A percentile compares a stretch with the other conserved stretches of the same genome.
Conservation (phyloP, 345 rosid genomes). For the Excoecaria agallocha region DNA sequence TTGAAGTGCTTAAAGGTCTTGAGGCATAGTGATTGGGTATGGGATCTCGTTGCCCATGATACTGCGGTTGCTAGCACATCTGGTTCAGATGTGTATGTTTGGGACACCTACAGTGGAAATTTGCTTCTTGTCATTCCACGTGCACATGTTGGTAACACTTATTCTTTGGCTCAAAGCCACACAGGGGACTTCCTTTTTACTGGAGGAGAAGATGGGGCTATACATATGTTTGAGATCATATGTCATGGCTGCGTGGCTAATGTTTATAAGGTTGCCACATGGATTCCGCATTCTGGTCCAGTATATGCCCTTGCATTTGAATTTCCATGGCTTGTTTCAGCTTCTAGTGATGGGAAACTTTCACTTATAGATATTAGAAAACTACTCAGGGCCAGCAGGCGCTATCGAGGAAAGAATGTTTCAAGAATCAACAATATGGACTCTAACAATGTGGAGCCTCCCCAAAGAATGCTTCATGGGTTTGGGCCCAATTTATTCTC, state of each 20-base stretch:
- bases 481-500: constrained; percentile 68
- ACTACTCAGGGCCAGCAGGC: constrained; percentile 50
- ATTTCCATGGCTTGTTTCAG: constrained; percentile 98
- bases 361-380: constrained; percentile 77
- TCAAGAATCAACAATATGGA: constrained; percentile 27
- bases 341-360: constrained; percentile 80
- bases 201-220: constrained; percentile 89
- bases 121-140: constrained; percentile 45
- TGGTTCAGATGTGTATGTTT: constrained; percentile 81
- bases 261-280: constrained; percentile 56
- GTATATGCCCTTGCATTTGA: constrained; percentile 80
- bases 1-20: constrained; percentile 60
- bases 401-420: constrained; percentile 32
- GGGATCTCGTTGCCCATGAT: constrained; percentile 73
- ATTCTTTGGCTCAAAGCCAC: constrained; percentile 73
- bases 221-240: constrained; percentile 79
- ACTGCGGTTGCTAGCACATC: constrained; percentile 57
- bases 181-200: constrained; percentile 81
- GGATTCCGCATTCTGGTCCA: constrained; percentile 85
- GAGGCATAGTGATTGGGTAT: constrained; percentile 92
- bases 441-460: constrained; percentile 56
- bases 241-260: constrained; percentile 19
- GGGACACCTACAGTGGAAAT: constrained; percentile 59
- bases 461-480: constrained; percentile 92
- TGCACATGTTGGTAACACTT: constrained; percentile 67